Evolutionary conservation across 345 rosid species (phyloP), one percentile per base, ranked within the genome.

Genomic region (Mangifera indica): DNA sequence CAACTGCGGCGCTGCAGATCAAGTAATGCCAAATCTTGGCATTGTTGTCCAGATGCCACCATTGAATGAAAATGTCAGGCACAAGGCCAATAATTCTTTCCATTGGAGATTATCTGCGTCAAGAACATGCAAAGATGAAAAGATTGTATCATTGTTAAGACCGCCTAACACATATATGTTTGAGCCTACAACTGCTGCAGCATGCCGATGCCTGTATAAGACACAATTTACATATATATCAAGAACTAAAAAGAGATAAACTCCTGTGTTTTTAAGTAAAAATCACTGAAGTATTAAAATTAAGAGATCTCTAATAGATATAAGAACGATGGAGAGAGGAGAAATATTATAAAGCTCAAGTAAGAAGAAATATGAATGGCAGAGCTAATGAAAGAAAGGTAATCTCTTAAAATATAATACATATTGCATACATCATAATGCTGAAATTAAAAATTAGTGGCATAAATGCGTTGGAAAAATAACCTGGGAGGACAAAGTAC

Each of bases 51-150:
- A 77, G 81, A 87, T 21, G 91, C 85, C 66, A 92, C 88, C 98
- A 90, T 87, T 71, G 89, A 77, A 74, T 94, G 98, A 69, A 98
- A 94, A 78, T 92, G 98, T 57, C 97, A 91, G 2, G 89, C 89
- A n/a, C n/a, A n/a, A n/a, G n/a, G n/a, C n/a, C n/a, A n/a, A n/a
- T n/a, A n/a, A n/a, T n/a, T n/a, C n/a, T n/a, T n/a, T n/a, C n/a
- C n/a, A n/a, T n/a, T n/a, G n/a, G n/a, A n/a, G n/a, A n/a, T n/a
- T 78, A 49, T 67, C 81, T 48, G 93, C 84, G 81, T 84, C 84
- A 46, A 94, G 79, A 67, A 73, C 67, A 67, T 82, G 78, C 80
- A 90, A 72, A 42, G 97, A 87, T 46, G 98, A 92, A 68, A 62
- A 81, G 49, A 88, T 69, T 44, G 74, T 63, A 29, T 84, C 86